Evolutionary conservation across 2,329 filamentous ascomycete species (phyloP), one percentile per base, ranked within the genome.

Genomic region (Aspergillus fructus): DNA sequence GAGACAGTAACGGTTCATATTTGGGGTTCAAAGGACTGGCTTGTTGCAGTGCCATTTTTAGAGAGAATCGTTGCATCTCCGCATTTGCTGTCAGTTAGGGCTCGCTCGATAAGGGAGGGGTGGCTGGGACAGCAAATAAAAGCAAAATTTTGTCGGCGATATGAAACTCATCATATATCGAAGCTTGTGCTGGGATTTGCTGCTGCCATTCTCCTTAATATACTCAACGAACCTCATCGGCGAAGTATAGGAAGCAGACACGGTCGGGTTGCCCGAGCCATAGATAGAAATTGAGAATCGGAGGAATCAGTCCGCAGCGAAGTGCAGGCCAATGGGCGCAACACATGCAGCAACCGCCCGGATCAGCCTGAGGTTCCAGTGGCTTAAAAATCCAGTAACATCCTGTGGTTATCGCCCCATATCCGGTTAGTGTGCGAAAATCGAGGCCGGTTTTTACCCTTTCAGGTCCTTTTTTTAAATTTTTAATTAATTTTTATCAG

Each of bases 361-460:
- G 27, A 30, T 30, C 27, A 30, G 34, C 53, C 56, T 63, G 49
- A 15, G 34, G 34, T 37, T 37, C 34, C 34, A 37, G 15, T 37
- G 34, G 34, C 27, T 37, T 37, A n/a, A 37, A 37, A 37, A 37
- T 37, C 34, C 34, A 37, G 34, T 5, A 15, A n/a, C 9, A 37
- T 13, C 34, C 34, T 37, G 34, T 37, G 34, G 34, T 37, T 15
- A 37, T 37, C 12, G 34, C 15, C 15, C 55, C 62, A 12, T 3
- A 8, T 23, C 62, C 65, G 68, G 37, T 12, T 59, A 65, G 4
- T 6, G 54, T 53, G 21, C 49, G 58, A 59, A 1, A 3, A 41
- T 70, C 64, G 62, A 63, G 61, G 67, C 64, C 46, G 53, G 46
- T 43, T 51, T 21, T 50, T 54, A 48, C 45, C 37, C 34, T 48